Base-by-base conservation (phyloP, 331 rosid species). In the Ulmus americana region DNA sequence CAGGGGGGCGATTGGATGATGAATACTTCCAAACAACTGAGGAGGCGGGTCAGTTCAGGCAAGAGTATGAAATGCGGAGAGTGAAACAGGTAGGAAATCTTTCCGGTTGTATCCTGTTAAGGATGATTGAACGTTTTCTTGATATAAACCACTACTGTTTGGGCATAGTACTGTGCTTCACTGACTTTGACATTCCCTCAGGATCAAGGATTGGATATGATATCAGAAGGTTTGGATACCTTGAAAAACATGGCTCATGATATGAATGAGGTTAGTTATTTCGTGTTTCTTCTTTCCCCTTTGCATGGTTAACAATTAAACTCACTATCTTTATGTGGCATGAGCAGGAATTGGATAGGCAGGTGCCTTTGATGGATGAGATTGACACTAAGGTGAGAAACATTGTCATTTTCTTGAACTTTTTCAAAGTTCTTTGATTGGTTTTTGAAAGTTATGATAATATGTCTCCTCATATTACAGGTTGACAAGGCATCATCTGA, bases 341-440 rank as follows among this genome's bases (percentile, higher is more conserved):
- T 59, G 61, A 76, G 18, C 85, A 94, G 97, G 99, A 94, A 81
- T 0, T 94, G 44, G 99, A 94, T 68, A 86, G 91, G 79, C 99
- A 94, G 87, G 99, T 94, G 74, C 99, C 99, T 15, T 77, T 94
- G 83, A 87, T 94, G 99, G 99, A 94, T 74, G 99, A 90, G 89
- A 94, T 94, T 58, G 99, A 94, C 71, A 73, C 84, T 38, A 94
- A 94, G 95, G 99, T 94, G 70, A 85, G 75, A 61, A 64, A 70
- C 46, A 18, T 44, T 47, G 45, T 64, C 6, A 13, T 63, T 43
- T 39, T 38, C 28, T 8, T 74, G 39, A 49, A 69, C 6, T 20
- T 49, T 45, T 76, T 12, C 16, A 15, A 11, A 11, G 43, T 58
- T 35, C 49, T 59, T 11, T 42, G 12, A 57, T 66, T 64, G 5